These are phyloP conservation scores for Eucommia ulmoides DNA, from an alignment of 257 asterid species.

Conservation along the genomic window DNA sequence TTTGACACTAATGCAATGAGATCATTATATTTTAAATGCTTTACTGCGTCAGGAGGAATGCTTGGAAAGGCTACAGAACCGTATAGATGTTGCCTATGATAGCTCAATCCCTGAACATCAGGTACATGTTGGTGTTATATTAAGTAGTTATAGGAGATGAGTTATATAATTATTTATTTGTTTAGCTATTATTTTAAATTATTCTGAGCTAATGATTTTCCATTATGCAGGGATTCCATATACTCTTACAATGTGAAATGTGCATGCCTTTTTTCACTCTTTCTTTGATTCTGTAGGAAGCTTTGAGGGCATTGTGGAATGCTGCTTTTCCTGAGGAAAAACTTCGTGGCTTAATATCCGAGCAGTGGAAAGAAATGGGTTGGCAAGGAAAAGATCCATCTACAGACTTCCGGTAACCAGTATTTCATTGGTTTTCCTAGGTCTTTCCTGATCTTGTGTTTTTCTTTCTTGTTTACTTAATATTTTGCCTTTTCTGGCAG, in stretches of 20 bases:
- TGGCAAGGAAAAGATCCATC: conserved; percentile 99
- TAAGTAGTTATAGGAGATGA: neutral
- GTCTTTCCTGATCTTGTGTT: neutral
- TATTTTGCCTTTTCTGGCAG: conserved; percentile 25
- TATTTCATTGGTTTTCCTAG: conserved; percentile 7
- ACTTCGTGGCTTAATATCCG: conserved; percentile 77
- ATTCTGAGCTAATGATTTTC: too few relatives aligned
- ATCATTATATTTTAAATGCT: neutral
- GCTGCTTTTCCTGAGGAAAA: conserved; percentile 86
- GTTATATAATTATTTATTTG: neutral
- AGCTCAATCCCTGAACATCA: conserved; percentile 73
- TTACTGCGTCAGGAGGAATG: conserved; percentile 67
- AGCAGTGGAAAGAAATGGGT: conserved; percentile 99
- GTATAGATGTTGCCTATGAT: conserved; percentile 77
- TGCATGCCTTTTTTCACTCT: too few relatives aligned
- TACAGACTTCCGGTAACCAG: conserved; percentile 81
- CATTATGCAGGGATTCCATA: too few relatives aligned
- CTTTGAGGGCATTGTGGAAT: conserved; percentile 72
- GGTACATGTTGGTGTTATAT: conserved; percentile 28
- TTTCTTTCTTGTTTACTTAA: neutral
- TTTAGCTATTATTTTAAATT: neutral
- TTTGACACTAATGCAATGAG: neutral
- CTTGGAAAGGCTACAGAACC: conserved; percentile 68
- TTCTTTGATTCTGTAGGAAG: conserved; percentile 40
- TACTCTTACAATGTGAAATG: too few relatives aligned